Percentiles rank a stretch among this genome's conserved stretches.
Conservation (phyloP, 192 early-diverging fungal genomes). For the Blastocladiella britannica region DNA sequence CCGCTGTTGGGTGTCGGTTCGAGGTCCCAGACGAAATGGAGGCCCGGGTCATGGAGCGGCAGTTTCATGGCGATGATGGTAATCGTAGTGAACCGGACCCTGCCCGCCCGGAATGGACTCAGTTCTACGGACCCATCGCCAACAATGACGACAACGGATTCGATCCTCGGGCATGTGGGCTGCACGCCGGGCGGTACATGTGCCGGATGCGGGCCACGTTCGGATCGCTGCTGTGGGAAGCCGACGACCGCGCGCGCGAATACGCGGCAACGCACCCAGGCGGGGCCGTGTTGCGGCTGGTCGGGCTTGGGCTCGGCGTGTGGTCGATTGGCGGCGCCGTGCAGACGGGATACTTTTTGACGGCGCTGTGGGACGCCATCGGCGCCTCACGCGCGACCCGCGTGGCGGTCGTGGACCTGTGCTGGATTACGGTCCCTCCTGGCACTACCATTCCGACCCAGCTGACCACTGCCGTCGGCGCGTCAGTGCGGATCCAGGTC, state of each 20-base stretch:
- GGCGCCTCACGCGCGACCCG: not conserved
- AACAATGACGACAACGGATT: too few species aligned
- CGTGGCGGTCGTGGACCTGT: not conserved
- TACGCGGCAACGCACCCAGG: too few species aligned
- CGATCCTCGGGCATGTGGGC: too few species aligned
- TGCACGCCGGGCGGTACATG: not conserved
- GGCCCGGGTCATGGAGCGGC: not conserved
- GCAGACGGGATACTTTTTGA: not conserved
- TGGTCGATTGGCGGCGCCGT: not conserved
- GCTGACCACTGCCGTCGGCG: not conserved
- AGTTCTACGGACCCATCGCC: too few species aligned
- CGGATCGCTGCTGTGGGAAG: not conserved
- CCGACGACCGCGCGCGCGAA: not conserved
- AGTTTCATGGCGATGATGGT: too few species aligned
- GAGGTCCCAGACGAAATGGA: constrained; percentile 12
- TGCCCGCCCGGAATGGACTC: too few species aligned
- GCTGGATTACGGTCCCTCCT: not conserved
- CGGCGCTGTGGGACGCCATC: not conserved
- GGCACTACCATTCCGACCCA: not conserved
- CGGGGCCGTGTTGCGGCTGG: not conserved
- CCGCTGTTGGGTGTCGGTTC: constrained; percentile 14
- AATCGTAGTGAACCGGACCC: too few species aligned
- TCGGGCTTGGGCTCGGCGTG: not conserved
- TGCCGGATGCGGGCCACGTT: not conserved
- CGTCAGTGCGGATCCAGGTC: not conserved